phyloP scores from a whole-genome alignment of 306 rosid species.

The Hylodesmum podocarpum region DNA sequence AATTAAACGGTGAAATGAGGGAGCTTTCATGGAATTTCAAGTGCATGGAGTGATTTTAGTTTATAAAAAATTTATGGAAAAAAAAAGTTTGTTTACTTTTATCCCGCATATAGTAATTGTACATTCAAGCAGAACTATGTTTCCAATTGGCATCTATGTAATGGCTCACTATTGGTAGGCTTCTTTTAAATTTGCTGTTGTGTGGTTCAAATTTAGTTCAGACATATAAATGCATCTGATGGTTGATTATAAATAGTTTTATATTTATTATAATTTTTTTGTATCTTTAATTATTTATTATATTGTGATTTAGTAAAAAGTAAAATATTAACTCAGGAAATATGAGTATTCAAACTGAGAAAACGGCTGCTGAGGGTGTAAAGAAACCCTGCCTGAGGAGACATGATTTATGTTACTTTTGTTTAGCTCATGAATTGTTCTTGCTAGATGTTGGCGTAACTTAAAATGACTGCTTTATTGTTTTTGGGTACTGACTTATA shows the following conservation, averaged over 20 bases:
- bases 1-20: no score
- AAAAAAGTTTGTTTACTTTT: no score
- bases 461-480: neutral
- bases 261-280: no score
- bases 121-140: neutral
- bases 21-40: no score
- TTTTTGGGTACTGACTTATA: neutral
- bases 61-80: no score
- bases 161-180: no score
- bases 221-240: no score
- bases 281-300: no score
- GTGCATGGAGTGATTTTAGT: no score
- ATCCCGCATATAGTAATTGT: neutral
- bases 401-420: constrained; percentile 42
- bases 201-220: constrained; percentile 2
- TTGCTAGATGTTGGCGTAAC: constrained; percentile 10
- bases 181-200: neutral
- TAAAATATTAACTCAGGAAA: no score
- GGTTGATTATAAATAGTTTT: no score
- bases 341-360: constrained; percentile 78
- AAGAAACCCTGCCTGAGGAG: constrained; percentile 63
- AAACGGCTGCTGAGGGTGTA: constrained; percentile 76
- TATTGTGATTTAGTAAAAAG: no score
- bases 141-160: neutral
- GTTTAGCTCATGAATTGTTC: constrained; percentile 20